Evolutionary conservation across 78 protist genomes (phyloP).

Genomic region (Creolimax fragrantissima): DNA sequence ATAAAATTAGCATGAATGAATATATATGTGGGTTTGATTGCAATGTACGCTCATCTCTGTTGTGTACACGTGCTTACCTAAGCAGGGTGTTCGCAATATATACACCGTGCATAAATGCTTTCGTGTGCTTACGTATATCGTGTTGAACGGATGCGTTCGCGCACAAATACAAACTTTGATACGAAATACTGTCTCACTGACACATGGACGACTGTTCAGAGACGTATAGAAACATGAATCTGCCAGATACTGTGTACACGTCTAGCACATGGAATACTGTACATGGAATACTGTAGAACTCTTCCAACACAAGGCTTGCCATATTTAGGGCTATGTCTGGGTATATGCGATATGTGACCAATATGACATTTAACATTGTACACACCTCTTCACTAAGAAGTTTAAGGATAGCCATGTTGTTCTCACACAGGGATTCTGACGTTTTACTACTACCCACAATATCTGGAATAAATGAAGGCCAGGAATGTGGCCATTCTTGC

Average conservation of each 20-base stretch:
- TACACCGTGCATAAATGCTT: background rate
- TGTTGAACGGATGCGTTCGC: background rate
- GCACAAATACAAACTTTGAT: constrained; percentile 10
- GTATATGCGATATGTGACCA: too few relatives aligned
- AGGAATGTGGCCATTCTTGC: constrained; percentile 95
- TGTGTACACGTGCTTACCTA: background rate
- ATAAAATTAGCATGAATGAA: background rate
- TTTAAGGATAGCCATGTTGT: constrained; percentile 85
- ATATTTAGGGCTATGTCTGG: too few relatives aligned
- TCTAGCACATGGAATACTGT: too few relatives aligned
- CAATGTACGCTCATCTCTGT: too few relatives aligned
- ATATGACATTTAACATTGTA: too few relatives aligned
- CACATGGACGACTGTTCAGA: background rate
- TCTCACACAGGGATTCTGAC: constrained; percentile 83
- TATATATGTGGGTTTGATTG: background rate
- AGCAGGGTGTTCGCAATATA: background rate
- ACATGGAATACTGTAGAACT: too few relatives aligned
- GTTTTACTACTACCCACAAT: constrained; percentile 68
- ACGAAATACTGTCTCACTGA: background rate
- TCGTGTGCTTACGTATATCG: background rate
- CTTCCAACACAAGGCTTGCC: too few relatives aligned
- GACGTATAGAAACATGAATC: background rate
- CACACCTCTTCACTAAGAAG: constrained; percentile 52
- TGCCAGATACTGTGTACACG: too few relatives aligned
- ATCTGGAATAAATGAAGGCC: constrained; percentile 90